phyloP scores from a whole-genome alignment of 1,284 basidiomycete genomes.

The Irpex sp. region DNA sequence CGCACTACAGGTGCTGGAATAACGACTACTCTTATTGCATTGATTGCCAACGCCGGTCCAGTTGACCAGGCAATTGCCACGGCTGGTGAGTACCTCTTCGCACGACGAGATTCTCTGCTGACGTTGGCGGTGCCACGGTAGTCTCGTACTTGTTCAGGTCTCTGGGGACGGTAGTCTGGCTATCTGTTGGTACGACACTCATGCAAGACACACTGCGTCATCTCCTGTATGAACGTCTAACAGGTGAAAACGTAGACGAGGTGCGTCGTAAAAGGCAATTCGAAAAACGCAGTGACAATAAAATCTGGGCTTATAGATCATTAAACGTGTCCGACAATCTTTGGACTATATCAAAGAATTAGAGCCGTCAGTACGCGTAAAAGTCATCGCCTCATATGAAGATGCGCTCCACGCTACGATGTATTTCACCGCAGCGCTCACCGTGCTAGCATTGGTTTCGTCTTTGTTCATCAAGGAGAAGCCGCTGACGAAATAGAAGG shows the following conservation, averaged over 20 bases:
- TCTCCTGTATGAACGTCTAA: constrained; percentile 37
- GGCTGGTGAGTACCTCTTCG: constrained; percentile 37
- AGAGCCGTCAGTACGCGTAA: constrained; percentile 36
- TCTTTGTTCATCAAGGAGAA: constrained; percentile 53
- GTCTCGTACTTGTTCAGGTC: constrained; percentile 66
- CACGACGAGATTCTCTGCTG: background rate
- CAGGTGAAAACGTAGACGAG: constrained; percentile 44
- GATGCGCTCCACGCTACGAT: constrained; percentile 46
- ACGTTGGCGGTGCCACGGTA: constrained; percentile 18
- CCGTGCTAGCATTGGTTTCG: constrained; percentile 35
- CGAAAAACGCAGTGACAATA: background rate
- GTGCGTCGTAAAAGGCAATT: constrained; percentile 24
- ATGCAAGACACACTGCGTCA: constrained; percentile 47
- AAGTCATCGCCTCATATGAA: constrained; percentile 46
- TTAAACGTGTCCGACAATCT: constrained; percentile 50
- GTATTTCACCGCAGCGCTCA: constrained; percentile 40
- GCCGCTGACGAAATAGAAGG: constrained; percentile 26
- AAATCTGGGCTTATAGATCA: constrained; percentile 36
- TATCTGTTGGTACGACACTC: constrained; percentile 52
- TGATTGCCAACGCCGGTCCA: constrained; percentile 59
- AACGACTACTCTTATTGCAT: constrained; percentile 54
- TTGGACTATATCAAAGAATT: constrained; percentile 49
- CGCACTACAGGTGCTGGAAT: constrained; percentile 38
- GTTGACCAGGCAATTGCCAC: constrained; percentile 62
- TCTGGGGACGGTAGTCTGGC: constrained; percentile 52